Evolutionary conservation across 495 filamentous ascomycete species (phyloP).

Genomic region (Pyrenula massariospora): DNA sequence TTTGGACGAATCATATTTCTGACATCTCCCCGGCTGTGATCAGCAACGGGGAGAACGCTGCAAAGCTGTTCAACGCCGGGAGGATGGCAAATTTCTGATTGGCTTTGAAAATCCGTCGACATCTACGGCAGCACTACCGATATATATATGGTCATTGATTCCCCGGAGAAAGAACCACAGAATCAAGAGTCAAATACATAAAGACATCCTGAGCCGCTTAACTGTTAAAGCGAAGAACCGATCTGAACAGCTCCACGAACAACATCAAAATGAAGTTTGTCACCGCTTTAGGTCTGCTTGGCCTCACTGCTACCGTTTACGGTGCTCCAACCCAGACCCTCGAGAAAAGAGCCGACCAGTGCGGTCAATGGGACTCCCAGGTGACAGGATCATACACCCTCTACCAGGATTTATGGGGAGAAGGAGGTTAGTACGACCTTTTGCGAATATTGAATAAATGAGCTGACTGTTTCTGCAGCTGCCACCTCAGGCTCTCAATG

Average conservation of each 20-base stretch:
- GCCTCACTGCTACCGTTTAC: constrained; percentile 19
- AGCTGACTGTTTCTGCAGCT: background rate
- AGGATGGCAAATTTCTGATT: too few species aligned
- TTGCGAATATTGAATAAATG: background rate
- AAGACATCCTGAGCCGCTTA: background rate
- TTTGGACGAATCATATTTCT: too few species aligned
- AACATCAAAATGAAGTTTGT: background rate
- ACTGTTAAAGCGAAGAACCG: background rate
- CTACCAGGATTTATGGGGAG: constrained; percentile 45
- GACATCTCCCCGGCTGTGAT: too few species aligned
- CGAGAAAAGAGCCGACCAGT: constrained; percentile 30
- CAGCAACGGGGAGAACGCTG: too few species aligned
- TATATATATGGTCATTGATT: too few species aligned
- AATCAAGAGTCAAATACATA: too few species aligned
- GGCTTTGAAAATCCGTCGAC: too few species aligned
- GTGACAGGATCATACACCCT: constrained; percentile 36
- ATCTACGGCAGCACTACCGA: too few species aligned
- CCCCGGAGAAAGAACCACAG: too few species aligned
- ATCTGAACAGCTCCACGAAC: background rate
- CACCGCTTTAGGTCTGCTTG: background rate
- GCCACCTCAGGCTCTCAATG: constrained; percentile 44
- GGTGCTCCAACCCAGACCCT: constrained; percentile 28
- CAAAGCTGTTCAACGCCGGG: too few species aligned
- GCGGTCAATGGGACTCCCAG: constrained; percentile 35
- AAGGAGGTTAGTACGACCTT: constrained; percentile 1